Evolutionary conservation across 2,329 filamentous ascomycete genomes (phyloP).

Genomic region (Ophiostoma populinum): DNA sequence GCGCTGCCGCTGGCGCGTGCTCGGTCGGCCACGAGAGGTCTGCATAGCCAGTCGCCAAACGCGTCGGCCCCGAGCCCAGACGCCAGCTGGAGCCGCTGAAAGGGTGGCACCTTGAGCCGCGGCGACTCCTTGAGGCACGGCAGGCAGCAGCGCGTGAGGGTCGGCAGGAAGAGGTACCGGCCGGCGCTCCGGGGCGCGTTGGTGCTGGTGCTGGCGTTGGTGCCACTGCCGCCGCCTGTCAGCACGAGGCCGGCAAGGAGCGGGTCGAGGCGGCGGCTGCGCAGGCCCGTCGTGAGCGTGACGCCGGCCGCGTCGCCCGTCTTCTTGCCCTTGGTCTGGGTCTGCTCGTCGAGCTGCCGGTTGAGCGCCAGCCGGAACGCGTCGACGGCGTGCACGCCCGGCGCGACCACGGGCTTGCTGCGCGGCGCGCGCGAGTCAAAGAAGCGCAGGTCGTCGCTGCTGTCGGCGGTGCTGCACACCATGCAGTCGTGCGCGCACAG

Average conservation of each 20-base stretch:
- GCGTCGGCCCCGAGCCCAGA: not conserved
- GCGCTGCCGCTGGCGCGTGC: not conserved
- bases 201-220: too few relatives aligned
- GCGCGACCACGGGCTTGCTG: not conserved
- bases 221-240: not conserved
- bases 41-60: not conserved
- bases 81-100: not conserved
- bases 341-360: not conserved
- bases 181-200: not conserved
- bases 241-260: not conserved
- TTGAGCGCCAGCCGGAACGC: not conserved
- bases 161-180: slow-evolving; percentile 5
- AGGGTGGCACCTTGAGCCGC: not conserved
- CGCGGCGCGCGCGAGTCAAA: slow-evolving; percentile 6
- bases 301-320: not conserved
- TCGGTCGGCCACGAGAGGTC: not conserved
- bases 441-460: not conserved
- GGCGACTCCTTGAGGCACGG: slow-evolving; percentile 6
- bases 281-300: not conserved
- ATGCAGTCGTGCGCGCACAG: slow-evolving; percentile 6
- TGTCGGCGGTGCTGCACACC: slow-evolving; percentile 3
- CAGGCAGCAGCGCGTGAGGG: slow-evolving; percentile 7
- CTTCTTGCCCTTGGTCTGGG: not conserved
- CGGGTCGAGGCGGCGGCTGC: not conserved
- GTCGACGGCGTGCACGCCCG: slow-evolving; percentile 1